Evolutionary conservation across 192 early-diverging fungal genomes (phyloP).

Genomic region (Coemansia brasiliensis): DNA sequence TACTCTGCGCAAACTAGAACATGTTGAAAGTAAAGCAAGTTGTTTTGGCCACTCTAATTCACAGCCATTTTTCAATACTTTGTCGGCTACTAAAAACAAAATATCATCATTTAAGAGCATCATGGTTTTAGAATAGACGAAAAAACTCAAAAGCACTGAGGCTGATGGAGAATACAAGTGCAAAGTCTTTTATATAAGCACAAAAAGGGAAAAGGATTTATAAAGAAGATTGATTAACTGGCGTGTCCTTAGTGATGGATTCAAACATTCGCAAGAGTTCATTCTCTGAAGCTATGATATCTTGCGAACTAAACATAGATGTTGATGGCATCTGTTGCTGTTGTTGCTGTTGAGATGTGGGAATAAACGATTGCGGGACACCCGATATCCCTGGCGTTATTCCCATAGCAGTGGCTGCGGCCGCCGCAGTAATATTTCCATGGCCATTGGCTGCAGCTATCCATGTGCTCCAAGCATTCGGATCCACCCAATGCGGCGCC

Average conservation of each 20-base stretch:
- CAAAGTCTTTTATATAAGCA: background rate
- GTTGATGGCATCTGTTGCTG: constrained; percentile 3
- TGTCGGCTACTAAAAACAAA: background rate
- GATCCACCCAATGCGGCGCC: constrained; percentile 52
- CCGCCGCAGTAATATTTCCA: constrained; percentile 23
- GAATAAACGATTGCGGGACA: constrained; percentile 27
- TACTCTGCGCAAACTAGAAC: background rate
- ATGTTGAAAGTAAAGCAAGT: background rate
- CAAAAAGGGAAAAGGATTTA: background rate
- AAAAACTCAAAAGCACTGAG: background rate
- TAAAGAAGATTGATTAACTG: background rate
- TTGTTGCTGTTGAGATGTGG: background rate
- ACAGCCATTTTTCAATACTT: background rate
- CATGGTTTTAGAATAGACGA: background rate
- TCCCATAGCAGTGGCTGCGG: constrained; percentile 50
- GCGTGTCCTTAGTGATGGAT: constrained; percentile 21
- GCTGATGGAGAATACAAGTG: background rate
- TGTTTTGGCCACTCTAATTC: background rate
- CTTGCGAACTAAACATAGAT: background rate
- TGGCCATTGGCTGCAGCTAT: constrained; percentile 53
- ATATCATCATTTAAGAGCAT: background rate
- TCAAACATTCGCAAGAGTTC: constrained; percentile 51
- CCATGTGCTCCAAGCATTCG: constrained; percentile 39
- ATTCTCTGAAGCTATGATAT: constrained; percentile 13
- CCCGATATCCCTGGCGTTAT: constrained; percentile 48